Conservation (phyloP, 805 yeast species). For the Deakozyma indianensis region DNA sequence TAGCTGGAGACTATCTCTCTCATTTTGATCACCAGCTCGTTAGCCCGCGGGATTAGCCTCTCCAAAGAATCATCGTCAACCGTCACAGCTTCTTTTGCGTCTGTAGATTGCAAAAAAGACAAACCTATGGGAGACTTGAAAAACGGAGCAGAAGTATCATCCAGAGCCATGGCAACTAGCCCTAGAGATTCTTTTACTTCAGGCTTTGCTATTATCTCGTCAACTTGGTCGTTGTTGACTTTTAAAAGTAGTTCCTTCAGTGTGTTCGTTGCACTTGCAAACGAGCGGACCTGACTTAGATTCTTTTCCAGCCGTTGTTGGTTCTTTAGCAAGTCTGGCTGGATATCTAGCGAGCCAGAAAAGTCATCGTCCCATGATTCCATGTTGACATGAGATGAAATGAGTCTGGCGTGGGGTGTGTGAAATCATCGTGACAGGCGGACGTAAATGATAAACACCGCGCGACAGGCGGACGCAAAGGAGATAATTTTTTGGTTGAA, state of each 20-base stretch:
- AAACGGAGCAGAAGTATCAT: not conserved
- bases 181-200: not conserved
- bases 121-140: not conserved
- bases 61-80: constrained; percentile 1
- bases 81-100: not conserved
- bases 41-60: not conserved
- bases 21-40: not conserved
- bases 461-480: too few species aligned
- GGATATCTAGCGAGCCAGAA: not conserved
- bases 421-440: too few species aligned
- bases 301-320: not conserved
- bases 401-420: too few species aligned
- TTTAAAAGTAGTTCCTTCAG: not conserved
- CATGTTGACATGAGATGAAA: not conserved
- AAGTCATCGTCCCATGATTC: constrained; percentile 1
- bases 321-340: not conserved
- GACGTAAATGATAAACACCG: too few species aligned
- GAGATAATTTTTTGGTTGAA: too few species aligned
- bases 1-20: too few species aligned
- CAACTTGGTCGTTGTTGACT: not conserved
- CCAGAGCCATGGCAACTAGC: not conserved
- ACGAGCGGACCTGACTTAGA: not conserved
- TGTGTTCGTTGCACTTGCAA: not conserved
- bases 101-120: not conserved
- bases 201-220: not conserved